phyloP scores from a whole-genome alignment of 2,329 filamentous ascomycete genomes.

The Trichophyton verrucosum region DNA sequence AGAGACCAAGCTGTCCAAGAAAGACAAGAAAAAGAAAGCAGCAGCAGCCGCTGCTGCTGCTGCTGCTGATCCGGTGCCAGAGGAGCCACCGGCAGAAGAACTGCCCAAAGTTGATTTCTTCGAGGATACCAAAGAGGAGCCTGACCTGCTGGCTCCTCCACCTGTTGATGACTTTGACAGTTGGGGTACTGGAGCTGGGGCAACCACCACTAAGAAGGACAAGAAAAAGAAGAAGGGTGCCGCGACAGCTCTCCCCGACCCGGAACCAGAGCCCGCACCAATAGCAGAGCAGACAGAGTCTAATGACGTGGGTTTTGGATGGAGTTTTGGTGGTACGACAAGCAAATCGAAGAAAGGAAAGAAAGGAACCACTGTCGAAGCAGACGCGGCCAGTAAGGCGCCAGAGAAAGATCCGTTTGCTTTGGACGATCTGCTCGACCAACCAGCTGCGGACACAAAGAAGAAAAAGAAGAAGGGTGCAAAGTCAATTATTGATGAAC shows the following conservation, averaged over 20 bases:
- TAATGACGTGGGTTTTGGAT: slow-evolving; percentile 1
- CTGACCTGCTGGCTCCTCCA: slow-evolving; percentile 9
- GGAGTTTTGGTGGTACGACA: background rate
- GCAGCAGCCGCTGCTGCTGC: slow-evolving; percentile 10
- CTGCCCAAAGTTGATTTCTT: slow-evolving; percentile 4
- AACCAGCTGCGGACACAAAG: slow-evolving; percentile 1
- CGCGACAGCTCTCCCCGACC: slow-evolving; percentile 26
- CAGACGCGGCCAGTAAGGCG: background rate
- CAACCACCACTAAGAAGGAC: slow-evolving; percentile 30
- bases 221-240: slow-evolving; percentile 35
- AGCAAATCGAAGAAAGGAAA: slow-evolving; percentile 10
- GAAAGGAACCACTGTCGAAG: background rate
- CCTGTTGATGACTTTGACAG: background rate
- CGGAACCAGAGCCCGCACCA: slow-evolving; percentile 12
- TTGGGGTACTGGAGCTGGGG: slow-evolving; percentile 29
- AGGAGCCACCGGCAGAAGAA: slow-evolving; percentile 22
- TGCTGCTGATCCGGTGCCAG: slow-evolving; percentile 19
- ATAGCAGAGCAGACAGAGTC: background rate
- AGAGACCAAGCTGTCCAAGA: slow-evolving; percentile 16
- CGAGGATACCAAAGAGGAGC: slow-evolving; percentile 15
- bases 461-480: slow-evolving; percentile 2
- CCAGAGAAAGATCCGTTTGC: background rate
- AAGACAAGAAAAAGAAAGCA: slow-evolving; percentile 17
- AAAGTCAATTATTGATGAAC: slow-evolving; percentile 2
- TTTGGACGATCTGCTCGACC: background rate